Evolutionary conservation across 2,329 filamentous ascomycete genomes (phyloP).

Genomic region (Dothidotthia symphoricarpi): DNA sequence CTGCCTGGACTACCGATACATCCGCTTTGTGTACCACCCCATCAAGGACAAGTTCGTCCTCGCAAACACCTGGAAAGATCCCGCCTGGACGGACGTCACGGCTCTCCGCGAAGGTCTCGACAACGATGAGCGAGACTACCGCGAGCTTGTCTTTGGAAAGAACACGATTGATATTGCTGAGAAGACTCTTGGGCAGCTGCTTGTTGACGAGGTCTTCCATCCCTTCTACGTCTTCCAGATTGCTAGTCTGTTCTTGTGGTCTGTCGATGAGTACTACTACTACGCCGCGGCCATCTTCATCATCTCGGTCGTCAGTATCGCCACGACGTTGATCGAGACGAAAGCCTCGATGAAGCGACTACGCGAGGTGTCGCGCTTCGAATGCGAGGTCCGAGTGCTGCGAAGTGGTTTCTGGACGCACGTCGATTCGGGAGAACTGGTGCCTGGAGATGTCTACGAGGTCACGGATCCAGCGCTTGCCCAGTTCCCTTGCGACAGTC

Average conservation of each 20-base stretch:
- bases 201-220: conserved; percentile 94
- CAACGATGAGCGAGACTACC: conserved; percentile 78
- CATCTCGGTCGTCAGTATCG: conserved; percentile 91
- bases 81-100: conserved; percentile 76
- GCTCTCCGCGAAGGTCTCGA: conserved; percentile 77
- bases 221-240: conserved; percentile 99
- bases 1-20: conserved; percentile 87
- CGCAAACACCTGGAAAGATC: conserved; percentile 91
- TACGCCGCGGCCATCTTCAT: conserved; percentile 93
- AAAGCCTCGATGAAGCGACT: conserved; percentile 87
- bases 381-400: conserved; percentile 91
- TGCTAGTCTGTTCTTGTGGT: conserved; percentile 91
- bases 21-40: conserved; percentile 89
- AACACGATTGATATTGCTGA: conserved; percentile 93
- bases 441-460: conserved; percentile 95
- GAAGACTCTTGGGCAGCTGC: conserved; percentile 76
- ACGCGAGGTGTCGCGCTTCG: conserved; percentile 87
- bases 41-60: conserved; percentile 84
- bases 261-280: conserved; percentile 94
- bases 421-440: conserved; percentile 80
- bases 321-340: conserved; percentile 85
- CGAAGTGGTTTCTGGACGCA: conserved; percentile 95
- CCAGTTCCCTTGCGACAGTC: conserved; percentile 88
- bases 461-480: conserved; percentile 87
- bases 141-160: conserved; percentile 82